phyloP scores from a whole-genome alignment of 345 rosid species.

The Salix caprea region DNA sequence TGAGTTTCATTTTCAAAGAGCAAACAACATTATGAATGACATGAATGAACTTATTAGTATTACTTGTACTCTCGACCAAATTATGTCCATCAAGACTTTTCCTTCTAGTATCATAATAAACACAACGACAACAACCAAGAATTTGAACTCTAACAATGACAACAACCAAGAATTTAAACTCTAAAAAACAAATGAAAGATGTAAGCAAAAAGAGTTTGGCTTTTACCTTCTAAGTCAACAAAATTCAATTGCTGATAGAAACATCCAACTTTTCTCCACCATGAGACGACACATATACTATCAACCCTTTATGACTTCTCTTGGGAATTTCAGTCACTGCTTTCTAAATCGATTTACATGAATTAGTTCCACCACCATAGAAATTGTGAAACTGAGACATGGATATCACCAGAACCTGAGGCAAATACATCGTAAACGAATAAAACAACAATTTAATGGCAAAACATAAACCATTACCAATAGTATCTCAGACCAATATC shows the following conservation, averaged over 20 bases:
- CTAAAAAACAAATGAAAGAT: neutral
- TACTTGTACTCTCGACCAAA: conserved; percentile 43
- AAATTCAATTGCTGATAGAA: conserved; percentile 58
- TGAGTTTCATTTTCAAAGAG: conserved; percentile 57
- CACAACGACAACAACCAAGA: neutral
- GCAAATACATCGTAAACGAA: neutral
- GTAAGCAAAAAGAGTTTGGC: too few relatives aligned
- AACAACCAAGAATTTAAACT: neutral
- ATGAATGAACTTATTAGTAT: conserved; percentile 54
- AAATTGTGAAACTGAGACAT: conserved; percentile 46
- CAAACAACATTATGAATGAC: conserved; percentile 63
- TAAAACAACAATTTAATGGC: neutral
- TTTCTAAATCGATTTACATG: conserved; percentile 39
- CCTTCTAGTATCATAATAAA: conserved; percentile 41
- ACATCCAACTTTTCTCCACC: neutral
- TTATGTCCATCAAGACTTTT: conserved; percentile 31
- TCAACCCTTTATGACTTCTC: conserved; percentile 57
- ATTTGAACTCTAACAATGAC: neutral
- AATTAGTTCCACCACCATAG: conserved; percentile 24
- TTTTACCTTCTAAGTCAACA: conserved; percentile 67
- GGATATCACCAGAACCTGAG: conserved; percentile 53
- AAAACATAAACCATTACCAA: neutral
- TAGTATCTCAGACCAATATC: neutral
- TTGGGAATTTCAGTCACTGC: conserved; percentile 37
- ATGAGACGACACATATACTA: conserved; percentile 35